Evolutionary conservation across 129 eudicot genomes (phyloP).

Genomic region (Chrysanthemum seticuspe): DNA sequence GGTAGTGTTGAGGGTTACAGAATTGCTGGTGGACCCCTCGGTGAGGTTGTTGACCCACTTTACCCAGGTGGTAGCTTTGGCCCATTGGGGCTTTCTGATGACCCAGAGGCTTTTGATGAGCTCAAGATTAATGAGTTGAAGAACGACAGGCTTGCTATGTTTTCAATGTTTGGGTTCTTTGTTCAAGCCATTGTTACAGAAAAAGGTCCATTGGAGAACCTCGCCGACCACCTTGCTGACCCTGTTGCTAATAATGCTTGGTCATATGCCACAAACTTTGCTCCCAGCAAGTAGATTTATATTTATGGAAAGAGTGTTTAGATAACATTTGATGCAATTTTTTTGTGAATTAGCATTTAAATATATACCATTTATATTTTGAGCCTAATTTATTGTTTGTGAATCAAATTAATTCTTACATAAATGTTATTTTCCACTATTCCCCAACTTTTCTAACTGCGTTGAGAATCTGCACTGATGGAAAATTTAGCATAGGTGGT

Average conservation of each 20-base stretch:
- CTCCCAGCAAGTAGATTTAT: not conserved
- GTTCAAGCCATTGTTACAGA: not conserved
- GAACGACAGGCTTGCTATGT: not conserved
- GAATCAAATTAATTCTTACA: too few species aligned
- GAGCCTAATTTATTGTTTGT: too few species aligned
- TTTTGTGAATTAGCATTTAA: not conserved
- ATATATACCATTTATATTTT: too few species aligned
- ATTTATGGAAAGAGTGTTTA: not conserved
- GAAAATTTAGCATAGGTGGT: too few species aligned
- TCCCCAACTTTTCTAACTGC: too few species aligned
- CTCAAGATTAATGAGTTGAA: not conserved
- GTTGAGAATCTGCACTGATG: too few species aligned
- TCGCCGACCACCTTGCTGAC: not conserved
- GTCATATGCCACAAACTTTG: not conserved
- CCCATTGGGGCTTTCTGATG: not conserved
- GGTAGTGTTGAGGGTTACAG: conserved; percentile 71
- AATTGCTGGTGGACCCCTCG: conserved; percentile 62
- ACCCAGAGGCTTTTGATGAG: not conserved
- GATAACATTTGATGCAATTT: not conserved
- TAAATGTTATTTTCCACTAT: too few species aligned
- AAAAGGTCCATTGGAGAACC: not conserved
- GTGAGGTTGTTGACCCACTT: conserved; percentile 41
- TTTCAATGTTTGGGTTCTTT: not conserved
- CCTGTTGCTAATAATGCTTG: not conserved
- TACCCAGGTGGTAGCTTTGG: not conserved